Evolutionary conservation across 495 filamentous ascomycete species (phyloP).

Genomic region (Lichenothelia convexa): DNA sequence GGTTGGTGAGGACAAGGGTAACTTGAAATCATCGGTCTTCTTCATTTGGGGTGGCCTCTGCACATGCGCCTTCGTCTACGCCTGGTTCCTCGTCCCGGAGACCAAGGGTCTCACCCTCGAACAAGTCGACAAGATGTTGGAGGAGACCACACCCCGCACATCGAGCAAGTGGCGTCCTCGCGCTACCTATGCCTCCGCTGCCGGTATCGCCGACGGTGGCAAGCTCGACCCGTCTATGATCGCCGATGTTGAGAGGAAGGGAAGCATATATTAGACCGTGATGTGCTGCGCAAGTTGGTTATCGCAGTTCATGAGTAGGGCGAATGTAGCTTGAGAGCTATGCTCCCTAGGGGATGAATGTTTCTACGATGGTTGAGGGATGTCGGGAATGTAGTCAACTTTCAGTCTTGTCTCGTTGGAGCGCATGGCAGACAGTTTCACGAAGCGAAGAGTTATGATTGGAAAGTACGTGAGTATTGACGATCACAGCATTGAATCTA

Average conservation of each 20-base stretch:
- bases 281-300: too few relatives aligned
- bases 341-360: too few relatives aligned
- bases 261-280: constrained; percentile 13
- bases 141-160: constrained; percentile 54
- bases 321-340: too few relatives aligned
- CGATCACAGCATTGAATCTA: too few relatives aligned
- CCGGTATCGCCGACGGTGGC: constrained; percentile 27
- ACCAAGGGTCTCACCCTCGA: constrained; percentile 75
- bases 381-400: too few relatives aligned
- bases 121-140: constrained; percentile 82
- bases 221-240: constrained; percentile 13
- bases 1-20: constrained; percentile 19
- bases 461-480: too few relatives aligned
- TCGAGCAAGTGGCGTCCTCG: constrained; percentile 56
- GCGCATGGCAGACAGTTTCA: too few relatives aligned
- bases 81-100: constrained; percentile 61
- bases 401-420: too few relatives aligned
- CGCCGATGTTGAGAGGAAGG: constrained; percentile 14
- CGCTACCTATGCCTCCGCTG: constrained; percentile 47
- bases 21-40: constrained; percentile 23
- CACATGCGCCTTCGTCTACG: constrained; percentile 1
- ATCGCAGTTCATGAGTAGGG: too few relatives aligned
- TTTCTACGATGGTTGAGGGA: too few relatives aligned
- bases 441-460: too few relatives aligned
- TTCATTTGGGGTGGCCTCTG: constrained; percentile 14